Percentiles rank a stretch among this genome's conserved stretches.
These are phyloP conservation scores for Syncephalastrum sp. DNA, from an alignment of 371 early-diverging fungal species.

Conservation along the genomic window DNA sequence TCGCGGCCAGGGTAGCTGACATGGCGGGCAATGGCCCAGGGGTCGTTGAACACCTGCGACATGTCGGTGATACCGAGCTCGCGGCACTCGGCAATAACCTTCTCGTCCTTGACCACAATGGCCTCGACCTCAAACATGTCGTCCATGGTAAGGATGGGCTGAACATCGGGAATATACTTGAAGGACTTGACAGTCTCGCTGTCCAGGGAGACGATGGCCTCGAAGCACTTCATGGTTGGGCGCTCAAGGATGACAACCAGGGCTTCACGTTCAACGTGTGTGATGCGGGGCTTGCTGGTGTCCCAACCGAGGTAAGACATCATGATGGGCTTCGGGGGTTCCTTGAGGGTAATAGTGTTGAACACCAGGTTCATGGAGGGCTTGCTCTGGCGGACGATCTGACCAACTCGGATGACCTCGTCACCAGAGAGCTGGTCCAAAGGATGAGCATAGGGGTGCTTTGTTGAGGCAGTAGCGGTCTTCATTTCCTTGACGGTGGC, in stretches of 20 bases:
- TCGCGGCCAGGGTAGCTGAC: slow-evolving; percentile 38
- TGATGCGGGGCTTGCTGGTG: slow-evolving; percentile 29
- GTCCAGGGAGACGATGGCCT: slow-evolving; percentile 42
- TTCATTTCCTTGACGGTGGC: slow-evolving; percentile 41
- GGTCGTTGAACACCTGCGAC: slow-evolving; percentile 45
- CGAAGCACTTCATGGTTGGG: slow-evolving; percentile 36
- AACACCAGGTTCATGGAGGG: slow-evolving; percentile 38
- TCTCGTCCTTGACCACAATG: slow-evolving; percentile 37
- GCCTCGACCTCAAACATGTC: slow-evolving; percentile 53
- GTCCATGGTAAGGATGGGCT: slow-evolving; percentile 51
- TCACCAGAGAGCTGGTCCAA: slow-evolving; percentile 45
- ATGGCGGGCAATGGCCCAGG: slow-evolving; percentile 56
- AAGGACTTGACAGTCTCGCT: slow-evolving; percentile 27
- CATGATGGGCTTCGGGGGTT: slow-evolving; percentile 44
- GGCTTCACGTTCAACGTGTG: slow-evolving; percentile 44
- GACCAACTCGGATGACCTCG: slow-evolving; percentile 38
- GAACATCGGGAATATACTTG: slow-evolving; percentile 42
- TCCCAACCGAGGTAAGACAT: slow-evolving; percentile 51
- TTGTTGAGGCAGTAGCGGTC: slow-evolving; percentile 32
- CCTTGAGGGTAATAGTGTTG: slow-evolving; percentile 53
- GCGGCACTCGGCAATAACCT: slow-evolving; percentile 41
- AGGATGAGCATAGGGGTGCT: slow-evolving; percentile 29
- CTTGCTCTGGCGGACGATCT: slow-evolving; percentile 35
- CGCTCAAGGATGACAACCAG: slow-evolving; percentile 42
- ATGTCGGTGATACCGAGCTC: slow-evolving; percentile 50